Percentiles rank a stretch among this genome's conserved stretches.
Evolutionary conservation across 2,329 filamentous ascomycete species (phyloP).

Genomic region (Ascomycota sp.): DNA sequence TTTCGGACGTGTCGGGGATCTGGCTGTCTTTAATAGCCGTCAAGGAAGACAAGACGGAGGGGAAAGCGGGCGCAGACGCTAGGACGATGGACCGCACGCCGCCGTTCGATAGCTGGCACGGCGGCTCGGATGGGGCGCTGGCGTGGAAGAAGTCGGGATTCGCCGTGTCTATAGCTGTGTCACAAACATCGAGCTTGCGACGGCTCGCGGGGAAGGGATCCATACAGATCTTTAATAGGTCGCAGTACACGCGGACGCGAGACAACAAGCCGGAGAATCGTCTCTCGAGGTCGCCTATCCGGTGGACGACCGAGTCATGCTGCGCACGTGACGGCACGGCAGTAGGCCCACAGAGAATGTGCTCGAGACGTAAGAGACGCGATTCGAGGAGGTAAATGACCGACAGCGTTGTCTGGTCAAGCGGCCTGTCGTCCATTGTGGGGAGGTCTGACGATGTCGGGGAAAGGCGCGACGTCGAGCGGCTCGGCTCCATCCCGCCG

Average conservation of each 20-base stretch:
- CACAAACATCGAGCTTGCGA: background rate
- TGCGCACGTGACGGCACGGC: conserved; percentile 11
- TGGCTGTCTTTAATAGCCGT: conserved; percentile 33
- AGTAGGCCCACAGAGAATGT: conserved; percentile 29
- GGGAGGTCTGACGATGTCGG: background rate
- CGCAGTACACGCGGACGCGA: conserved; percentile 31
- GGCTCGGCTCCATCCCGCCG: too few species aligned
- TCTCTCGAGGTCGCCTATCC: conserved; percentile 28
- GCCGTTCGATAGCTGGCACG: conserved; percentile 26
- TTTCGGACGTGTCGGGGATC: conserved; percentile 30
- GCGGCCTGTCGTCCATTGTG: conserved; percentile 11
- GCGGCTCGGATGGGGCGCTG: conserved; percentile 21
- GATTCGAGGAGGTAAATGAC: conserved; percentile 34
- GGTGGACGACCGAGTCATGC: conserved; percentile 18
- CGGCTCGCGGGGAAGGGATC: conserved; percentile 1
- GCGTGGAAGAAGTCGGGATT: conserved; percentile 32
- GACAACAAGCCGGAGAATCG: conserved; percentile 28
- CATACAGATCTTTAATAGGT: conserved; percentile 38
- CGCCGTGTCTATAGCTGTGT: conserved; percentile 20
- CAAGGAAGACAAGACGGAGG: conserved; percentile 31
- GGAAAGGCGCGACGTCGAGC: too few species aligned
- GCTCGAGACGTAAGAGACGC: conserved; percentile 36
- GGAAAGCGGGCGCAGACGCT: conserved; percentile 31
- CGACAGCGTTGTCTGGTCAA: conserved; percentile 29
- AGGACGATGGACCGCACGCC: conserved; percentile 32